A percentile compares a stretch with the other conserved stretches of the same genome.
These are phyloP conservation scores for Rosa rugosa DNA, from an alignment of 306 rosid species.

Conservation along the genomic window DNA sequence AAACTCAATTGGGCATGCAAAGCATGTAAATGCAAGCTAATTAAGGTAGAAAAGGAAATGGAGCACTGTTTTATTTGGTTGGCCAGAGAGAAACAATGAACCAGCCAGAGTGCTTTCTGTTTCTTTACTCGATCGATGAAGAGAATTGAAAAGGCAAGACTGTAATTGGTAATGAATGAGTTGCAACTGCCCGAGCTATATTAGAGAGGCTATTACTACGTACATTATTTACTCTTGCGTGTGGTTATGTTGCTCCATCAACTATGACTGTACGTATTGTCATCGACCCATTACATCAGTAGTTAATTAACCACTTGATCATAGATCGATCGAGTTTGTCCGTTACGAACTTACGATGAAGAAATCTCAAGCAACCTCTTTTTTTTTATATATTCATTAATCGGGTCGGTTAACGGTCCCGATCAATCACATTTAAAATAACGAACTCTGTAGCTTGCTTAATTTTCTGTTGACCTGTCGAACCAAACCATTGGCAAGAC, in stretches of 20 bases:
- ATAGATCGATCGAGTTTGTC: not conserved
- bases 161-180: not conserved
- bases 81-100: not conserved
- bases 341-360: no score
- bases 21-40: not conserved
- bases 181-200: not conserved
- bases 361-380: not conserved
- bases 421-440: not conserved
- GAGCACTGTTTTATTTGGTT: not conserved
- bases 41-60: not conserved
- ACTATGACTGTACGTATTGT: not conserved
- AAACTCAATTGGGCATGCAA: not conserved
- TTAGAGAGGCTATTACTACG: not conserved
- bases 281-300: not conserved
- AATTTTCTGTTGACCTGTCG: not conserved
- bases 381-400: not conserved
- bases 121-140: not conserved
- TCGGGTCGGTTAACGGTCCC: not conserved
- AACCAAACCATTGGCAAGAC: no score
- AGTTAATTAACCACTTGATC: not conserved
- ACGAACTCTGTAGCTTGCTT: not conserved
- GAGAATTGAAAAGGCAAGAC: not conserved
- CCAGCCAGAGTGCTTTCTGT: not conserved
- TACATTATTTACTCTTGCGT: not conserved
- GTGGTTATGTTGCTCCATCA: constrained; percentile 5